Evolutionary conservation across 768 basidiomycete species (phyloP).

Genomic region (Hypholoma fasciculare): DNA sequence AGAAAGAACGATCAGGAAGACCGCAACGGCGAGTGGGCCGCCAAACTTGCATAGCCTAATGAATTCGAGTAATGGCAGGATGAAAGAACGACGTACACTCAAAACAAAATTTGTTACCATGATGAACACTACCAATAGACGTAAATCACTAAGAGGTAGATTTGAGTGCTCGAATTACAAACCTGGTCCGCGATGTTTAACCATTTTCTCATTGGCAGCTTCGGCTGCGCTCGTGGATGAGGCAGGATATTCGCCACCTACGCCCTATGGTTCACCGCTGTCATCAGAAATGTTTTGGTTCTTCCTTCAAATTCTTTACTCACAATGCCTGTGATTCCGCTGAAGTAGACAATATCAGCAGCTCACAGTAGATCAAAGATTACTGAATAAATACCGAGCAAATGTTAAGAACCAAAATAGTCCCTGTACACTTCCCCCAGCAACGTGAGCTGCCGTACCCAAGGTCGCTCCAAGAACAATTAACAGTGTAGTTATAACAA

Average conservation of each 20-base stretch:
- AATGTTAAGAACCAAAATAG: conserved; percentile 78
- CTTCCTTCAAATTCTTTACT: conserved; percentile 17
- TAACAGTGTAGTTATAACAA: conserved; percentile 64
- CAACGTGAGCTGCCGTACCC: conserved; percentile 67
- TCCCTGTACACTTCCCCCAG: conserved; percentile 51
- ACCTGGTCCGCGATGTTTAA: conserved; percentile 62
- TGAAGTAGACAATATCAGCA: conserved; percentile 2
- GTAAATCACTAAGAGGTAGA: not conserved
- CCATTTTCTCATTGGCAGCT: conserved; percentile 70
- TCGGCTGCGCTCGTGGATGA: conserved; percentile 70
- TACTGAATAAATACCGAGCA: conserved; percentile 35
- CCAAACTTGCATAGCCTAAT: conserved; percentile 43
- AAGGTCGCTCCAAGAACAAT: conserved; percentile 73
- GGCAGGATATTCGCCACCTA: conserved; percentile 79
- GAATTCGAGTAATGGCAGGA: not conserved
- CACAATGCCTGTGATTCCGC: conserved; percentile 70
- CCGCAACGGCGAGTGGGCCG: conserved; percentile 62
- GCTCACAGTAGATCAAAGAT: not conserved
- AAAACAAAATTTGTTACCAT: conserved; percentile 77
- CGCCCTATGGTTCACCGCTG: conserved; percentile 43
- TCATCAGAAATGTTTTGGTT: conserved; percentile 2
- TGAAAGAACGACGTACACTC: conserved; percentile 38
- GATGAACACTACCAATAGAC: conserved; percentile 51
- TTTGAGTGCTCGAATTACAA: not conserved
- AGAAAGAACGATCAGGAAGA: conserved; percentile 69